phyloP scores from a whole-genome alignment of 2,329 filamentous ascomycete species.

The Triangularia setosa region DNA sequence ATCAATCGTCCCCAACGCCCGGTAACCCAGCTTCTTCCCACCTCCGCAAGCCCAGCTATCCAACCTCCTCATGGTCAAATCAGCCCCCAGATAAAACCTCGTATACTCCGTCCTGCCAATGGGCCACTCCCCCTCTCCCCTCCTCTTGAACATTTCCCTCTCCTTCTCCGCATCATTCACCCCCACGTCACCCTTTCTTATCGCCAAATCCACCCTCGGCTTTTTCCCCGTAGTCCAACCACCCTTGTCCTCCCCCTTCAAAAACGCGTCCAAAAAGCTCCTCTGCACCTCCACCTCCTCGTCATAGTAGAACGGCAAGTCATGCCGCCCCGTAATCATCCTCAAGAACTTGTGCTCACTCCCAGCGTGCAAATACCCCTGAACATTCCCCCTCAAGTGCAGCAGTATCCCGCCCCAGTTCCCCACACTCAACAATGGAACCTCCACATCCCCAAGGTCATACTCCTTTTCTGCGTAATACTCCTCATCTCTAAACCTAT shows the following conservation, averaged over 20 bases:
- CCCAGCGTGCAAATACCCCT: conserved; percentile 60
- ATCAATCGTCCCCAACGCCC: conserved; percentile 54
- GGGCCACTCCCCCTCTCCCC: conserved; percentile 62
- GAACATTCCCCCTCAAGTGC: conserved; percentile 65
- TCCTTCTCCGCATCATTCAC: conserved; percentile 62
- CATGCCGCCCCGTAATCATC: conserved; percentile 66
- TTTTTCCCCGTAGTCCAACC: conserved; percentile 61
- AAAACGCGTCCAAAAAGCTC: conserved; percentile 66
- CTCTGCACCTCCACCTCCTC: conserved; percentile 65
- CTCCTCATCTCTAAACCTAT: conserved; percentile 57
- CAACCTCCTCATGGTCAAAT: conserved; percentile 36
- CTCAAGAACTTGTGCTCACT: conserved; percentile 66
- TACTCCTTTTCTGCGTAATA: conserved; percentile 67
- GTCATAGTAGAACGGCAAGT: conserved; percentile 68
- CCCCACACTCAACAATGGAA: conserved; percentile 62
- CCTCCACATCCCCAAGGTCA: conserved; percentile 60
- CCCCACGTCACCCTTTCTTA: conserved; percentile 64
- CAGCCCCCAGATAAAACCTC: conserved; percentile 54
- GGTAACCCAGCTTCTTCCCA: conserved; percentile 49
- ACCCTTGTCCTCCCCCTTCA: conserved; percentile 60
- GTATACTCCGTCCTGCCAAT: conserved; percentile 62
- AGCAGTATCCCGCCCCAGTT: conserved; percentile 70
- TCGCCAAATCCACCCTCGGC: conserved; percentile 55
- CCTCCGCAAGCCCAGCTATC: conserved; percentile 17
- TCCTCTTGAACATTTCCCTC: conserved; percentile 44